Base-by-base conservation (phyloP, 371 early-diverging fungal species). In the Circinella minor region DNA sequence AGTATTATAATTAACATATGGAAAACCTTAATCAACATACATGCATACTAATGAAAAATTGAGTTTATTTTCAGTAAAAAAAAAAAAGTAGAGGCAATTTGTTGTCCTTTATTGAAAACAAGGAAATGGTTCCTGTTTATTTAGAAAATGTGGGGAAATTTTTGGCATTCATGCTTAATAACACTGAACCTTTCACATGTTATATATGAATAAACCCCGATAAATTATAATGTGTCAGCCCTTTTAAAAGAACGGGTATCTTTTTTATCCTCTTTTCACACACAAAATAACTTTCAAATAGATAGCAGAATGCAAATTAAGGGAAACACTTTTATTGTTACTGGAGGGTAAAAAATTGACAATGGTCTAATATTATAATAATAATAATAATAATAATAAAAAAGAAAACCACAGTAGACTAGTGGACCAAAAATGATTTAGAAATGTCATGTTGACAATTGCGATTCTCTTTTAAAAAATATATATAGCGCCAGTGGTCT, bases 281-380 rank as follows among this genome's bases (percentile, higher is more conserved):
- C 57, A n/a, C 47, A n/a, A 57, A 4, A 39, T 39, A 39, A 39
- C 39, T 39, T n/a, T n/a, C n/a, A 39, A 39, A 36, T 20, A n/a
- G 3, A 62, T 57, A 51, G 15, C 55, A 39, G 1, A 34, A 71
- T 71, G 71, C 66, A 71, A 49, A 71, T 71, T 47, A 66, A 66
- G 18, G 63, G 82, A 74, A 87, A 84, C 57, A 81, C 82, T 17
- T 88, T 87, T 65, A 81, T 87, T 65, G 87, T 88, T 38, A 88
- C 88, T 54, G 88, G 88, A 61, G 88, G 88, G 86, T 75, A 84
- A 78, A 84, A 78, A 18, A 46, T 59, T 51, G 55, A 15, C 20
- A 20, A 43, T 43, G 43, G 20, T 18, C 18, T 47, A 38, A 11
- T 18, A 34, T 43, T 43, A 43, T 11, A 43, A 9, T 9, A 9